Base-by-base conservation (phyloP, 2,329 filamentous ascomycete genomes). In the Claviceps spartinae region DNA sequence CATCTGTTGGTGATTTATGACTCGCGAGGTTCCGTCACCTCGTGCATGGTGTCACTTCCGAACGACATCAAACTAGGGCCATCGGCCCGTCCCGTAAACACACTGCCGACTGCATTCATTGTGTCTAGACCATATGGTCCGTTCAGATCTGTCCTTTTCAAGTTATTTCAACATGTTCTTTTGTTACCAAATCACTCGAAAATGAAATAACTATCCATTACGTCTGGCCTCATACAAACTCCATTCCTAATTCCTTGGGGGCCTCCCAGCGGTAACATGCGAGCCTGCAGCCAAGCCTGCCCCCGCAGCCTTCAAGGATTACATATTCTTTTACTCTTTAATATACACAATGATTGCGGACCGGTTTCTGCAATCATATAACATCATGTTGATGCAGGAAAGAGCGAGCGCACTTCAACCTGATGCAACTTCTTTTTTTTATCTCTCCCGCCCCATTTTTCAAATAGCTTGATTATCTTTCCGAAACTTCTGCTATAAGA, bases 311-410 rank as follows among this genome's bases (percentile, higher is more conserved):
- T 34, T 14, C 4, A 20, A 18, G 22, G 20, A 34, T 42, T 49
- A 13, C 11, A 22, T 1, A 5, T n/a, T 16, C 9, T 30, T 26
- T n/a, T 45, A 26, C 30, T 34, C 30, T 34, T 26, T 34, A 44
- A 50, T 50, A 37, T 42, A 50, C 48, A 49, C 14, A 38, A 18
- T 37, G 48, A 20, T 50, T 49, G 34, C 41, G 36, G 41, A 50
- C 41, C 18, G 20, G 6, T 22, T 44, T 38, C 48, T 44, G 48
- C 41, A 36, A 50, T 50, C 48, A 50, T 50, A 50, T 34, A 34
- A 34, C 41, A 50, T 50, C 26, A 37, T 50, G 41, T 37, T 36
- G 38, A 36, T 49, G 14, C 48, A 45, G 18, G 41, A 4, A 18
- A 20, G 38, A 45, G 8, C 13, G 8, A 44, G 11, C n/a, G 11